Percentiles rank a stretch among this genome's conserved stretches.
Conservation (phyloP, 2,329 filamentous ascomycete species). For the Scolecobasidium constrictum region DNA sequence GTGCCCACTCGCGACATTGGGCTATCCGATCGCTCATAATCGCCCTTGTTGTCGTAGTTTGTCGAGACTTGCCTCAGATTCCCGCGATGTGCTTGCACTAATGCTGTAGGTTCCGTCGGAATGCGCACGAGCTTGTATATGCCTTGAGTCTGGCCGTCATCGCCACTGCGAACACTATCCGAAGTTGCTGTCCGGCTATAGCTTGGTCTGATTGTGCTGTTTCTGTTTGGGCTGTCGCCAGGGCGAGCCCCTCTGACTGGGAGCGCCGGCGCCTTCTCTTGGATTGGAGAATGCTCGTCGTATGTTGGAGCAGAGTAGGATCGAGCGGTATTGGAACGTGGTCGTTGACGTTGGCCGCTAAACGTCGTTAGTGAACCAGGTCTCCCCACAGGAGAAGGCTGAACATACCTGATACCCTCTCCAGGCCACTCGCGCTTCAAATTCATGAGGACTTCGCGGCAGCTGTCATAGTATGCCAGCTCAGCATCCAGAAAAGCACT, state of each 20-base stretch:
- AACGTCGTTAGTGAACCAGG: neutral
- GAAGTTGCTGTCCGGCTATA: conserved; percentile 3
- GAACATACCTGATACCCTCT: conserved; percentile 13
- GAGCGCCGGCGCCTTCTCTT: neutral
- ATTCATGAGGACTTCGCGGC: conserved; percentile 67
- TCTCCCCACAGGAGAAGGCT: conserved; percentile 11
- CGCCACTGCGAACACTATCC: neutral
- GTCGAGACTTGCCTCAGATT: conserved; percentile 2
- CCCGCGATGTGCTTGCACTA: conserved; percentile 24
- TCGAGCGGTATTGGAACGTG: conserved; percentile 48
- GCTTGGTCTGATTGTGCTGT: conserved; percentile 20
- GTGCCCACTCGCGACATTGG: conserved; percentile 44
- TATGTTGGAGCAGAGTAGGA: conserved; percentile 48
- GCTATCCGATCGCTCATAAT: conserved; percentile 41
- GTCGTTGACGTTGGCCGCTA: conserved; percentile 3
- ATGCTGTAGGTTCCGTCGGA: conserved; percentile 42
- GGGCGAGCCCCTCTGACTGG: conserved; percentile 15
- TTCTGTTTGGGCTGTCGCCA: conserved; percentile 32
- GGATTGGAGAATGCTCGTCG: conserved; percentile 10
- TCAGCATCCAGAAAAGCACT: conserved; percentile 77
- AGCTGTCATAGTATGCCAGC: conserved; percentile 83
- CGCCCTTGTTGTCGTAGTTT: conserved; percentile 19
- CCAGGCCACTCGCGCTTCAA: conserved; percentile 60
- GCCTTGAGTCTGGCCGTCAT: conserved; percentile 24
- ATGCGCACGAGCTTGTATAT: conserved; percentile 38